Evolutionary conservation across 2,329 filamentous ascomycete species (phyloP).

Genomic region (Fusarium sp.): DNA sequence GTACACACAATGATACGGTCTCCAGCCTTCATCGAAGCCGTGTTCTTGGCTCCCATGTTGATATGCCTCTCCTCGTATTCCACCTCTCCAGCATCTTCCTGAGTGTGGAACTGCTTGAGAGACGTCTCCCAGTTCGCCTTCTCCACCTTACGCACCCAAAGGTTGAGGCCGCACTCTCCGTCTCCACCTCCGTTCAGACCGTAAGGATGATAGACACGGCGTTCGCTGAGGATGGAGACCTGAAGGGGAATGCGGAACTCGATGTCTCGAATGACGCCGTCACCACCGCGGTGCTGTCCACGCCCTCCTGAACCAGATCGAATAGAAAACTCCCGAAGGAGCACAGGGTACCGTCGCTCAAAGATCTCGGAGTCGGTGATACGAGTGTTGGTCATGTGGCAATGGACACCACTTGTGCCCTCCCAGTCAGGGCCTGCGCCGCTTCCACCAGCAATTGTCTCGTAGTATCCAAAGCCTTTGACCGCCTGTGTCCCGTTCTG

Average conservation of each 20-base stretch:
- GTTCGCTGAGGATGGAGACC: constrained; percentile 83
- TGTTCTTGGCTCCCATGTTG: constrained; percentile 86
- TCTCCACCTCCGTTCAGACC: constrained; percentile 88
- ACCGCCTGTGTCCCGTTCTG: constrained; percentile 55
- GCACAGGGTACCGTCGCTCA: constrained; percentile 75
- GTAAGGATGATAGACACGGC: constrained; percentile 79
- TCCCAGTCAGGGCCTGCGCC: constrained; percentile 75
- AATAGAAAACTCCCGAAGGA: constrained; percentile 80
- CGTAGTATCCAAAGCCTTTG: constrained; percentile 66
- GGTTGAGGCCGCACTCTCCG: constrained; percentile 83
- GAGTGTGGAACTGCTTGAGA: constrained; percentile 57
- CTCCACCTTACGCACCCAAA: constrained; percentile 85
- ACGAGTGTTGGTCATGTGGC: constrained; percentile 82
- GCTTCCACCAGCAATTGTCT: constrained; percentile 76
- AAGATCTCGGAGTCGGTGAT: constrained; percentile 72
- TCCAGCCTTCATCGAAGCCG: constrained; percentile 81
- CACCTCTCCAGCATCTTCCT: constrained; percentile 51
- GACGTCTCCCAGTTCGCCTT: constrained; percentile 68
- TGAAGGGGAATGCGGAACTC: constrained; percentile 85
- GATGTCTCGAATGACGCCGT: constrained; percentile 83
- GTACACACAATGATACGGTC: constrained; percentile 85
- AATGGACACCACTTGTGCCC: constrained; percentile 62
- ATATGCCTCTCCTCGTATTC: constrained; percentile 75
- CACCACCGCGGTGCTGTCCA: constrained; percentile 79
- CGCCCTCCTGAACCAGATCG: constrained; percentile 74